Percentiles rank a stretch among this genome's conserved stretches.
phyloP scores from a whole-genome alignment of 2,329 filamentous ascomycete genomes.

The Elsinoe fawcettii region DNA sequence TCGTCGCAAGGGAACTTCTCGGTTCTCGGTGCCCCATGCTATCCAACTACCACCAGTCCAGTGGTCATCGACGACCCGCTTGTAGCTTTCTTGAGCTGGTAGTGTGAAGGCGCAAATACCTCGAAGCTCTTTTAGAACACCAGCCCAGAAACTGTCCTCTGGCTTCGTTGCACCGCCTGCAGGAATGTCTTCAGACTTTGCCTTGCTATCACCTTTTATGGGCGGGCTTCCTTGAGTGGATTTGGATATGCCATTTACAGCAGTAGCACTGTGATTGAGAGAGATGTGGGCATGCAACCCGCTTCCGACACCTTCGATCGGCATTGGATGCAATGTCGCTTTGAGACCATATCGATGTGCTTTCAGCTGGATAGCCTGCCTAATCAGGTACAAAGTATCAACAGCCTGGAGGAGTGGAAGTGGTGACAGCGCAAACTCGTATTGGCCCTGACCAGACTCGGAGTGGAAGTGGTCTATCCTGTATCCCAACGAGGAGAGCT shows the following conservation, averaged over 20 bases:
- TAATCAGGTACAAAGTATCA: slow-evolving; percentile 62
- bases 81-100: slow-evolving; percentile 59
- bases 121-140: slow-evolving; percentile 58
- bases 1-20: slow-evolving; percentile 65
- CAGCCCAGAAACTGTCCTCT: slow-evolving; percentile 60
- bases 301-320: slow-evolving; percentile 53
- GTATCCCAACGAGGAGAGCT: slow-evolving; percentile 55
- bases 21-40: slow-evolving; percentile 74
- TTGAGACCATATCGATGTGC: slow-evolving; percentile 56
- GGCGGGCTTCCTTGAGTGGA: not conserved
- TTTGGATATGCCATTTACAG: not conserved
- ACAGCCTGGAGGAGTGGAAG: slow-evolving; percentile 58
- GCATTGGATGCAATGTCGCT: slow-evolving; percentile 68
- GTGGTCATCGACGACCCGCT: slow-evolving; percentile 56
- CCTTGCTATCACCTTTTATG: not conserved
- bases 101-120: slow-evolving; percentile 63
- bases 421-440: slow-evolving; percentile 64
- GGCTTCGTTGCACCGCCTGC: not conserved
- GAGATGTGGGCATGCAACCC: slow-evolving; percentile 65
- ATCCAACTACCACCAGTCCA: slow-evolving; percentile 78
- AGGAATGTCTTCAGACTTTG: not conserved
- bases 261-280: slow-evolving; percentile 39
- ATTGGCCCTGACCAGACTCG: slow-evolving; percentile 66
- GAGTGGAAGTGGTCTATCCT: slow-evolving; percentile 65
- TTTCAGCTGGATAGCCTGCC: slow-evolving; percentile 59